These are phyloP conservation scores for Cyberlindnera xylosilytica DNA, from an alignment of 805 yeast species.

Conservation along the genomic window DNA sequence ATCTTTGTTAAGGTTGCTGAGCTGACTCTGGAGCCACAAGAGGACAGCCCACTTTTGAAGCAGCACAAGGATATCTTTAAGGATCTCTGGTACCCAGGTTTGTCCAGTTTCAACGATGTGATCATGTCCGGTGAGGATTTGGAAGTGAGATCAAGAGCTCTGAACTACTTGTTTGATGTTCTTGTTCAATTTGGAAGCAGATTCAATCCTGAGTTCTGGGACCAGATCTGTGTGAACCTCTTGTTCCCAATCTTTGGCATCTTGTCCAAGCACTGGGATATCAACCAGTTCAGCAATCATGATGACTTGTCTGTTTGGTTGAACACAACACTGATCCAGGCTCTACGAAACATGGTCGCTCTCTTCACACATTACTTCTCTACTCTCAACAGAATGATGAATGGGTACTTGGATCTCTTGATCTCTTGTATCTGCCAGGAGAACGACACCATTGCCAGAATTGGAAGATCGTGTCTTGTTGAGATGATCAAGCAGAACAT, in stretches of 20 bases:
- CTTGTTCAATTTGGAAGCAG: conserved; percentile 74
- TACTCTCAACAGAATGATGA: conserved; percentile 67
- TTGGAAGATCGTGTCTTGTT: conserved; percentile 87
- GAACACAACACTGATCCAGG: conserved; percentile 94
- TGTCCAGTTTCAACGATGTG: conserved; percentile 80
- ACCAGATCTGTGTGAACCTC: conserved; percentile 67
- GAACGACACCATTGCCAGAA: conserved; percentile 93
- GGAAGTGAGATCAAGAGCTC: conserved; percentile 88
- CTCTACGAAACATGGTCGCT: conserved; percentile 82
- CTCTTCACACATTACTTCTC: conserved; percentile 81
- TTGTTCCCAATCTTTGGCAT: conserved; percentile 89
- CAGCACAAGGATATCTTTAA: conserved; percentile 43
- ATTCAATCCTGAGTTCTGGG: conserved; percentile 80
- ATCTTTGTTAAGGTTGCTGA: conserved; percentile 59
- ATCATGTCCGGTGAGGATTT: conserved; percentile 92
- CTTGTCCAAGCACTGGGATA: conserved; percentile 71
- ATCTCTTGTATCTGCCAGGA: conserved; percentile 93
- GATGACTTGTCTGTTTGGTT: conserved; percentile 95
- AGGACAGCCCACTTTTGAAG: conserved; percentile 20
- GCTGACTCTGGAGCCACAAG: conserved; percentile 30
- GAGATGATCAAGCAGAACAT: conserved; percentile 77
- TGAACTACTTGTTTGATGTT: conserved; percentile 78
- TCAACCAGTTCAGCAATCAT: conserved; percentile 60
- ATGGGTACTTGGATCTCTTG: conserved; percentile 73
- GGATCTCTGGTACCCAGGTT: conserved; percentile 82